phyloP scores from a whole-genome alignment of 179 eudicot species.

The Patellifolia procumbens region DNA sequence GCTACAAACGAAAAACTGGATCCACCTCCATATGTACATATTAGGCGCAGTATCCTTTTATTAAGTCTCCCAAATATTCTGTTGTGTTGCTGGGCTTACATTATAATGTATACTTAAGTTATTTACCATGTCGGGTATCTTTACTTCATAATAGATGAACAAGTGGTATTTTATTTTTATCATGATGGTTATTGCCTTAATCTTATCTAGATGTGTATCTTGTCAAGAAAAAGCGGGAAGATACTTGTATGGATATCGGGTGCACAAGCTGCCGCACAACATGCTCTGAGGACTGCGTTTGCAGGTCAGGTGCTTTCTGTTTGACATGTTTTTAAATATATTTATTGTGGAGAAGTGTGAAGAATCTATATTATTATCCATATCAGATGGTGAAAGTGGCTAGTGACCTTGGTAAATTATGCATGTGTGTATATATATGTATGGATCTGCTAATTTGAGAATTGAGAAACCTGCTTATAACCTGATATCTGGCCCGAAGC shows the following conservation, averaged over 20 bases:
- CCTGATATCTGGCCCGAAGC: background rate
- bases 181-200: constrained; percentile 31
- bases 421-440: background rate
- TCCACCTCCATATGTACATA: constrained; percentile 71
- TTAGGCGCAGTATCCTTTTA: constrained; percentile 88
- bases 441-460: too few species aligned
- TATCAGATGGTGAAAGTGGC: background rate
- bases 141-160: background rate
- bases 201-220: constrained; percentile 66
- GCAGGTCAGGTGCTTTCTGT: constrained; percentile 55
- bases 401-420: background rate
- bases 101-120: background rate
- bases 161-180: background rate
- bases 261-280: constrained; percentile 70
- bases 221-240: constrained; percentile 73
- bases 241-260: constrained; percentile 51
- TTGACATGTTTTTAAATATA: constrained; percentile 2
- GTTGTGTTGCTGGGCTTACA: background rate
- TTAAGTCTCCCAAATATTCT: background rate
- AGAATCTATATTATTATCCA: background rate
- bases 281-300: constrained; percentile 79
- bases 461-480: background rate
- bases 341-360: background rate
- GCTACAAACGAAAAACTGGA: constrained; percentile 42
- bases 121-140: background rate